Evolutionary conservation across 139 green algal genomes (phyloP).

Genomic region (Bryopsis sp.): DNA sequence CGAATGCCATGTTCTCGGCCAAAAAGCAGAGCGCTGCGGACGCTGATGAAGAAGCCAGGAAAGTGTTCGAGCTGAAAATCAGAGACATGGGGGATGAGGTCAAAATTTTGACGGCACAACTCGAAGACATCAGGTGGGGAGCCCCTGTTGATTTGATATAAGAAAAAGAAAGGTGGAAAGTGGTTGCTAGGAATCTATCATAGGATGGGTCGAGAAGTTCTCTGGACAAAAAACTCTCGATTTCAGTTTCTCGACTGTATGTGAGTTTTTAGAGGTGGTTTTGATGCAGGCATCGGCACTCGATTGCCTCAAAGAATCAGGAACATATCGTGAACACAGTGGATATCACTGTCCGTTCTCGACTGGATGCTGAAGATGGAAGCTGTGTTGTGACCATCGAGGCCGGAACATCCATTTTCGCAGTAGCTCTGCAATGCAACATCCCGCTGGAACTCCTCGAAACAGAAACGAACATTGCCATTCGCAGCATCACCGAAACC

Average conservation of each 20-base stretch:
- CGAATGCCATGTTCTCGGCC: no score
- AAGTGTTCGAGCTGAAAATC: not conserved
- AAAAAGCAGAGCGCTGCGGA: not conserved
- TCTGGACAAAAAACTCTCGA: no score
- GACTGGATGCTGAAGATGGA: constrained; percentile 44
- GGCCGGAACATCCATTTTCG: constrained; percentile 48
- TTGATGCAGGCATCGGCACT: no score
- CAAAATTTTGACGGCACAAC: not conserved
- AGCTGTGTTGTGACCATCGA: constrained; percentile 57
- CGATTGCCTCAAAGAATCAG: no score
- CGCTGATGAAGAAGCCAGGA: not conserved
- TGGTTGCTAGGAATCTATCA: no score
- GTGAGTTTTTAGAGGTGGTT: no score
- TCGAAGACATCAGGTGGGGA: not conserved
- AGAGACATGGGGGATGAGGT: not conserved
- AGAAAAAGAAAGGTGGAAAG: not conserved
- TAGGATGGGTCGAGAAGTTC: no score
- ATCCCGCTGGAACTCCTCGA: constrained; percentile 49
- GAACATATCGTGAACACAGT: no score
- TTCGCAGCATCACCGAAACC: constrained; percentile 36
- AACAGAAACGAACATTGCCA: constrained; percentile 47
- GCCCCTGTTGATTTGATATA: not conserved
- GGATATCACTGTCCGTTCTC: constrained; percentile 17
- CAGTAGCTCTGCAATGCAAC: constrained; percentile 35
- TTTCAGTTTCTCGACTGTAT: no score